Evolutionary conservation across 2,329 filamentous ascomycete genomes (phyloP), one percentile per base, ranked within the genome.

Genomic region (Colletotrichum spaethianum): DNA sequence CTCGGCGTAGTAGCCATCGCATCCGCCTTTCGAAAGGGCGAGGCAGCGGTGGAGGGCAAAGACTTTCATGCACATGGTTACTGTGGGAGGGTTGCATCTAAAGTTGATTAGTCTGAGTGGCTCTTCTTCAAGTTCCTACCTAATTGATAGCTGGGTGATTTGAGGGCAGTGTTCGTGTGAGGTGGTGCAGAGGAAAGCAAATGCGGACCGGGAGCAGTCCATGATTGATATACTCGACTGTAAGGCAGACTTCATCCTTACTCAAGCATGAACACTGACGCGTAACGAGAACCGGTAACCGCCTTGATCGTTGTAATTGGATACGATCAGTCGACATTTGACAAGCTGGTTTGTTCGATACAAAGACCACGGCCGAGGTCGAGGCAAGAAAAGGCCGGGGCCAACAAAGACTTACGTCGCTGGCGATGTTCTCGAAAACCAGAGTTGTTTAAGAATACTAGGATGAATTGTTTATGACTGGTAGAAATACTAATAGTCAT

Each of bases 1-100:
- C 5, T 69, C 69, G 65, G 69, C 59, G 33, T n/a, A 72, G 53
- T 69, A 72, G 12, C 46, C n/a, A 59, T 59, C 65, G 69, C 69
- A 72, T 8, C 69, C 69, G 38, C 69, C 69, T 14, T 48, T 23
- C 20, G 44, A 36, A 4, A 4, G 5, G 31, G 38, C 6, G 59
- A 46, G 20, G 59, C 69, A 72, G 36, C 69, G 65, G 12, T 63
- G 69, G 53, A 72, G 69, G 52, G 36, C 59, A 23, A 72, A 72
- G 31, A 63, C 20, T n/a, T 53, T 68, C 52, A 63, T 72, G 38
- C 69, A 72, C 69, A 72, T 72, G 9, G 42, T 46, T 20, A 6
- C 2, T 14, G 7, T 26, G 8, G 63, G 56, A 16, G 4, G 14
- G 11, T 61, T 52, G 16, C 1, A 1, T 3, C 33, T 40, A 38